Conservation (phyloP, 2,329 filamentous ascomycete species). For the Coniochaeta hoffmannii region DNA sequence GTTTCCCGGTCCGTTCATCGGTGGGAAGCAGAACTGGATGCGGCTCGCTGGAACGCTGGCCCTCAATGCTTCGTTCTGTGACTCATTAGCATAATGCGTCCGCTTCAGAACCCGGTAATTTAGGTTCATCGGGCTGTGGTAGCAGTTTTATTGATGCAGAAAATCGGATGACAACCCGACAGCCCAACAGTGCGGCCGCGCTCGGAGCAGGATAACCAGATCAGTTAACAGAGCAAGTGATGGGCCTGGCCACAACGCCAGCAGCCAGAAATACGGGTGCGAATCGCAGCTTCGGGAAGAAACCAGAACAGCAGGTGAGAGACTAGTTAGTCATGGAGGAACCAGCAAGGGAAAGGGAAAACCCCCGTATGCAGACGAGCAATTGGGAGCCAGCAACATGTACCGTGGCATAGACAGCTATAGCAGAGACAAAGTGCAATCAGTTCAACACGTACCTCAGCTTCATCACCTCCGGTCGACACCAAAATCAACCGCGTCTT, state of each 20-base stretch:
- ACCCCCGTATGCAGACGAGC: too few species aligned
- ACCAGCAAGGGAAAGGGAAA: too few species aligned
- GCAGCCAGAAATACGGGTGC: too few species aligned
- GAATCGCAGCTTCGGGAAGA: too few species aligned
- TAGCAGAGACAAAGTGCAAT: background rate
- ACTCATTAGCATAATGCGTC: background rate
- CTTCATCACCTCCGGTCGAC: conserved; percentile 30
- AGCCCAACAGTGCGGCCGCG: too few species aligned
- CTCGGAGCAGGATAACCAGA: too few species aligned
- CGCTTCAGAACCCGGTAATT: background rate
- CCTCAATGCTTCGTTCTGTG: conserved; percentile 40
- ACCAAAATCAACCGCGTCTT: conserved; percentile 57
- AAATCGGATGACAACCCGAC: too few species aligned
- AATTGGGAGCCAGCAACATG: background rate
- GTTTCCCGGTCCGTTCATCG: conserved; percentile 63
- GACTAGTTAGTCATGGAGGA: too few species aligned
- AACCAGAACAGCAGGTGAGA: too few species aligned
- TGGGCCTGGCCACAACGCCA: too few species aligned
- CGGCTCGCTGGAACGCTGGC: conserved; percentile 39
- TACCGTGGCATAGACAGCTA: background rate
- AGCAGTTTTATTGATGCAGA: too few species aligned
- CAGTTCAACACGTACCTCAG: conserved; percentile 34
- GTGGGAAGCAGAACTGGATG: conserved; percentile 72
- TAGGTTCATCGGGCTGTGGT: background rate
- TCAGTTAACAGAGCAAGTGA: too few species aligned